Base-by-base conservation (phyloP, 2,329 filamentous ascomycete genomes). In the Xylariaceae sp. region DNA sequence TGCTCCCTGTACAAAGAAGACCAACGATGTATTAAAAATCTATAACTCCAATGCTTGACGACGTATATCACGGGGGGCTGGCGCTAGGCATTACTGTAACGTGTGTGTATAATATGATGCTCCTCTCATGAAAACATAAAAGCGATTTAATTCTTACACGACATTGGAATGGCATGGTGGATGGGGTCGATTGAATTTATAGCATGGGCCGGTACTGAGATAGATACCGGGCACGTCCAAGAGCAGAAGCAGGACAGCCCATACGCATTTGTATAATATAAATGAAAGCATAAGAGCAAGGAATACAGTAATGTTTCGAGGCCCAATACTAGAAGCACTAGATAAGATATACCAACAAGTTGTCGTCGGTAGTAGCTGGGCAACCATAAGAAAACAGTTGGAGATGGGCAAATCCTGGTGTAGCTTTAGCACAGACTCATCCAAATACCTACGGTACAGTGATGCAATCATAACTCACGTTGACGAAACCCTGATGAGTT, bases 51-150 rank as follows among this genome's bases (percentile, higher is more conserved):
- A 53, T 56, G 60, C 47, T 54, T 61, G 54, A 59, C 56, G 56
- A 61, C 40, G 34, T 53, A 57, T 55, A 51, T 49, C 40, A 50
- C 49, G 50, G 57, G 59, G 57, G 53, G 37, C 47, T 30, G 63
- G 63, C 63, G 64, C 65, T 65, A 47, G 61, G 63, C 55, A 58
- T 51, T 50, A 53, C 42, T 55, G 39, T 51, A 54, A 61, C 62
- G 62, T 64, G 61, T 63, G 65, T 60, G 22, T 43, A 43, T 43
- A 26, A 65, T 63, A 60, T 48, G 40, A 64, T 63, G 61, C 65
- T 66, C 64, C 64, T 63, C 64, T 67, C 65, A 65, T 51, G 63
- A 66, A 64, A 63, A 63, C 59, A 56, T 54, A 58, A 57, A 39
- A 32, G 48, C 49, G 58, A 58, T 57, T 51, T 49, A 54, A n/a